Evolutionary conservation across 768 basidiomycete genomes (phyloP), one percentile per base, ranked within the genome.

Genomic region (Leccinum subtestaceum): DNA sequence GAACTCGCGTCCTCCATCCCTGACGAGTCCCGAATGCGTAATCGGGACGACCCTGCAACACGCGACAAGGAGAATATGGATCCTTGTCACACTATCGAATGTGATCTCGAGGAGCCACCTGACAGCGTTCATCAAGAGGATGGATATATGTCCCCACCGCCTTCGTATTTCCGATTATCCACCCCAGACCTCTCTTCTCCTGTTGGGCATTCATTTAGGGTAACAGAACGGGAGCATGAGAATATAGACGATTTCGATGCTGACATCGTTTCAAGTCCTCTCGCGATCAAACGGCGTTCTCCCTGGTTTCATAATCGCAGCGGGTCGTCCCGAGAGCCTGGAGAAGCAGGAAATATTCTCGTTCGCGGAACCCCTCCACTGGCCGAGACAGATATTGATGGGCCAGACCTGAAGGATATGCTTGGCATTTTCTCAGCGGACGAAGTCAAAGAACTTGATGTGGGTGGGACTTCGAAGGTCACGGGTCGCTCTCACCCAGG

Each of bases 121-220:
- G 78, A 83, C 53, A 67, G 64, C 10, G 83, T 90, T 15, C 77
- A 79, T 66, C 91, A 91, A 73, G 91, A 93, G 68, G 89, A 89
- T 60, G 91, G 91, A 15, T 93, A 93, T 72, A 78, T 89, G 55
- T 91, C 91, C n/a, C 90, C 89, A 15, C 74, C 82, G 9, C 74
- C 81, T 50, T 84, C 84, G 23, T 76, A 79, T 63, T 66, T 70
- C 61, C 79, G 78, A 52, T 74, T 72, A 59, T 76, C 77, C 60
- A 86, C 85, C 38, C 80, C 80, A 25, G 83, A 88, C 58, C 65
- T 91, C 29, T 89, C 88, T 50, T 91, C 89, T 11, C 89, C 89
- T 23, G 60, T 77, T 43, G 76, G 75, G 32, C 75, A 69, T n/a
- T 60, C 72, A 59, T 63, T 65, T 48, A 60, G 61, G 29, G 56